Conservation (phyloP, 2,329 filamentous ascomycete species). For the Chaetomium sp. region DNA sequence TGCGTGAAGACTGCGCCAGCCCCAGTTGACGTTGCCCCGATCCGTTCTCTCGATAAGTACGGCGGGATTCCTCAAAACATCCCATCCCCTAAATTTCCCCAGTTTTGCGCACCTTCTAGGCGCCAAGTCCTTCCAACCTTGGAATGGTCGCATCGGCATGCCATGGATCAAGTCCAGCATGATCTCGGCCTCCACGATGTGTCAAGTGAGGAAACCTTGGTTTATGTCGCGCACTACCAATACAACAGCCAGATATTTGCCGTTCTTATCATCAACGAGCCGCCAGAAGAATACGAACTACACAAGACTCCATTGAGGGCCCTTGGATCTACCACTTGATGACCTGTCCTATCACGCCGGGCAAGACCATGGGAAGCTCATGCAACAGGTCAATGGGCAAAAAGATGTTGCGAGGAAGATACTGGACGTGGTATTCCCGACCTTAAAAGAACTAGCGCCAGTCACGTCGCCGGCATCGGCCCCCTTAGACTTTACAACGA, state of each 20-base stretch:
- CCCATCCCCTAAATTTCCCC: too few species aligned
- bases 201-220: background rate
- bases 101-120: too few species aligned
- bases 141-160: too few species aligned
- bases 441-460: background rate
- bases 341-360: background rate
- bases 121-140: too few species aligned
- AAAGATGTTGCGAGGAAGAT: background rate
- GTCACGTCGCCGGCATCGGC: background rate
- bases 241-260: too few species aligned
- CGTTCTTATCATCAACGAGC: background rate
- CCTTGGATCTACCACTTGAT: background rate
- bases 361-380: background rate
- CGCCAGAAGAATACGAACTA: background rate
- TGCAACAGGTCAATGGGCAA: background rate
- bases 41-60: too few species aligned
- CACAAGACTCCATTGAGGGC: background rate
- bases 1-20: too few species aligned
- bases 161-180: background rate
- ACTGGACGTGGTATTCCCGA: background rate
- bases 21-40: too few species aligned
- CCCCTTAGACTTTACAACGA: background rate
- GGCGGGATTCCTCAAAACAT: too few species aligned
- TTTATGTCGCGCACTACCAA: too few species aligned
- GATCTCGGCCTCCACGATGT: background rate